Evolutionary conservation across 805 yeast genomes (phyloP), one percentile per base, ranked within the genome.

Genomic region (Monosporozyma yasuniensis): DNA sequence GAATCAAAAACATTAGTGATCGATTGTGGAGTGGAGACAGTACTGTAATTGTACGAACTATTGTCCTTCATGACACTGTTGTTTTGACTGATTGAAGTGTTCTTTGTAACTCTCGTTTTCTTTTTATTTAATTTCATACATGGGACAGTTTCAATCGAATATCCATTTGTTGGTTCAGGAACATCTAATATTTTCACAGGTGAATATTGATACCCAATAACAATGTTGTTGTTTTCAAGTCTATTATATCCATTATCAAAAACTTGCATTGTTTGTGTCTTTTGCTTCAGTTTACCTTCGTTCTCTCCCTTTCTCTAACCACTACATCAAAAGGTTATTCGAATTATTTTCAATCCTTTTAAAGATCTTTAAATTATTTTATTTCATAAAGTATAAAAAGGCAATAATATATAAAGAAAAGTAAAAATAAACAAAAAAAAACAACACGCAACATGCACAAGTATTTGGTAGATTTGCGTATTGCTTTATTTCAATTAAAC

Each of bases 401-500:
- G n/a, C n/a, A n/a, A 28, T 28, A 7, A 28, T 8, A 28, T 14
- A 25, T 5, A n/a, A 12, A 35, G 4, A n/a, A 35, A n/a, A 12
- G 3, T 4, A 37, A 37, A 18, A 37, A 37, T 37, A 37, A 37
- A 37, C 5, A 18, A 18, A 37, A 14, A 3, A 37, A 18, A 18
- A 4, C 5, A 10, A 19, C n/a, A n/a, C n/a, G n/a, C n/a, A 39
- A 21, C 25, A 47, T 38, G 45, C 6, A 25, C 22, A 50, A 46
- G 16, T 35, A 49, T 14, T 22, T 50, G 16, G 80, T 79, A 71
- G 75, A 72, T 42, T 56, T 83, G 8, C 70, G 77, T 50, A 72
- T 86, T 5, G 90, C 88, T 0, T 72, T 81, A 12, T 70, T 87
- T 1, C 96, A 87, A 59, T 60, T 83, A 46, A 84, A 82, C 57